Percentiles rank a stretch among this genome's conserved stretches.
These are phyloP conservation scores for Xylariaceae sp. DNA, from an alignment of 2,329 filamentous ascomycete genomes.

Conservation along the genomic window DNA sequence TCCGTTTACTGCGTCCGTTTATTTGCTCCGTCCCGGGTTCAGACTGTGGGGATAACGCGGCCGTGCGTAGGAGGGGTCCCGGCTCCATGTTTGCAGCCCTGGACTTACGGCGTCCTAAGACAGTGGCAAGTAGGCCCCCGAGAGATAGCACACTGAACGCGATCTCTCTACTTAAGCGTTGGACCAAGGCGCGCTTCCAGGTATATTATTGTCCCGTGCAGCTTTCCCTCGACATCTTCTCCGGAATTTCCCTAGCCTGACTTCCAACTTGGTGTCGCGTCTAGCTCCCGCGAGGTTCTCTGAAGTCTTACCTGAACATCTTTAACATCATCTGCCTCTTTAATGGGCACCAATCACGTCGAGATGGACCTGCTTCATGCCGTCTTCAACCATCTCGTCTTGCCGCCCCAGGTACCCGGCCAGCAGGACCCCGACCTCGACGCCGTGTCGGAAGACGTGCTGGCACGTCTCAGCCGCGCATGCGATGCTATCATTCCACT, in stretches of 20 bases:
- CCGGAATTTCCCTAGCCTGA: no score
- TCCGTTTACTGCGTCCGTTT: background rate
- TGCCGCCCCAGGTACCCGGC: constrained; percentile 39
- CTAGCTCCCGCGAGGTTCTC: no score
- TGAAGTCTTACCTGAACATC: no score
- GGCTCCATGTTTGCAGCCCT: background rate
- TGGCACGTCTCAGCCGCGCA: constrained; percentile 26
- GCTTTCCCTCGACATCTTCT: no score
- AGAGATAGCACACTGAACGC: background rate
- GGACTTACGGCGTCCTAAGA: background rate
- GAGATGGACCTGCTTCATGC: constrained; percentile 16
- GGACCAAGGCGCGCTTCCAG: no score
- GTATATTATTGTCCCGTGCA: no score
- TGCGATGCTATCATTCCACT: constrained; percentile 6
- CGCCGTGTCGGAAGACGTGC: constrained; percentile 26
- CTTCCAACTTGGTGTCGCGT: no score
- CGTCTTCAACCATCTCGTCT: constrained; percentile 39
- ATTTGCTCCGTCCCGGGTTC: background rate
- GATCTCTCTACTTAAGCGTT: background rate
- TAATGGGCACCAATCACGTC: background rate
- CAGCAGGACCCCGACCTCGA: constrained; percentile 31
- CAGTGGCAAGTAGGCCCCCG: background rate
- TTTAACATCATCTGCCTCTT: no score
- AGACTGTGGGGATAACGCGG: background rate
- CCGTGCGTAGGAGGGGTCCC: background rate